Evolutionary conservation across 495 filamentous ascomycete genomes (phyloP).

Genomic region (Penicillium arizonense): DNA sequence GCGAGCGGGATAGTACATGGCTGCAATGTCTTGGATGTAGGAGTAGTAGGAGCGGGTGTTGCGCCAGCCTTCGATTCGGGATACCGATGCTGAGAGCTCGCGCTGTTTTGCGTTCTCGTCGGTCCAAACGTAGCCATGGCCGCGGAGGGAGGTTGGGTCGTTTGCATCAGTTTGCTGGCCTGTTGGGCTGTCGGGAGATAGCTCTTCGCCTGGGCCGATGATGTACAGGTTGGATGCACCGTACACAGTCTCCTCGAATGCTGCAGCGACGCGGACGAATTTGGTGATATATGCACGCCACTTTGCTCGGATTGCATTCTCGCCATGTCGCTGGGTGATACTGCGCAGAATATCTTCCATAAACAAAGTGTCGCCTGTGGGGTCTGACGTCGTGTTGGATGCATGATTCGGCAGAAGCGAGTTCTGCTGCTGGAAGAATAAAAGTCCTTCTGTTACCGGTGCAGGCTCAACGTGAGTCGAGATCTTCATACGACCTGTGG

Average conservation of each 20-base stretch:
- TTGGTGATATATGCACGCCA: constrained; percentile 88
- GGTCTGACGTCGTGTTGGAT: constrained; percentile 52
- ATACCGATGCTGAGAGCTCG: constrained; percentile 86
- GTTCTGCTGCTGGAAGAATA: constrained; percentile 83
- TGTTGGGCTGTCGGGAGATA: constrained; percentile 47
- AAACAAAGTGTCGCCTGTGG: constrained; percentile 87
- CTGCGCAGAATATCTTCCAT: constrained; percentile 82
- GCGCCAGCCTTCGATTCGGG: constrained; percentile 93
- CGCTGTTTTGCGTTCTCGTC: constrained; percentile 76
- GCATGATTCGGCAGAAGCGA: constrained; percentile 49
- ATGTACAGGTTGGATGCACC: constrained; percentile 89
- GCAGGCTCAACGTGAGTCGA: constrained; percentile 75
- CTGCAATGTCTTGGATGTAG: constrained; percentile 78
- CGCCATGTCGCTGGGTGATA: constrained; percentile 82
- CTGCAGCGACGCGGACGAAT: constrained; percentile 87
- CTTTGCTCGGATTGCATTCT: constrained; percentile 84
- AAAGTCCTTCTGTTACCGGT: constrained; percentile 73
- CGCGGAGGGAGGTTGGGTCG: constrained; percentile 62
- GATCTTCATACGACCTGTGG: constrained; percentile 91
- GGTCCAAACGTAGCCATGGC: constrained; percentile 94
- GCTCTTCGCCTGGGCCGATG: constrained; percentile 57
- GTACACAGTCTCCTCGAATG: constrained; percentile 93
- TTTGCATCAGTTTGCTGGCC: constrained; percentile 39
- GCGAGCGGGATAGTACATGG: constrained; percentile 51
- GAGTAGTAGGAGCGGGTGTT: constrained; percentile 92